A percentile compares a stretch with the other conserved stretches of the same genome.
Conservation (phyloP, 805 yeast genomes). For the Teunomyces atbi region DNA sequence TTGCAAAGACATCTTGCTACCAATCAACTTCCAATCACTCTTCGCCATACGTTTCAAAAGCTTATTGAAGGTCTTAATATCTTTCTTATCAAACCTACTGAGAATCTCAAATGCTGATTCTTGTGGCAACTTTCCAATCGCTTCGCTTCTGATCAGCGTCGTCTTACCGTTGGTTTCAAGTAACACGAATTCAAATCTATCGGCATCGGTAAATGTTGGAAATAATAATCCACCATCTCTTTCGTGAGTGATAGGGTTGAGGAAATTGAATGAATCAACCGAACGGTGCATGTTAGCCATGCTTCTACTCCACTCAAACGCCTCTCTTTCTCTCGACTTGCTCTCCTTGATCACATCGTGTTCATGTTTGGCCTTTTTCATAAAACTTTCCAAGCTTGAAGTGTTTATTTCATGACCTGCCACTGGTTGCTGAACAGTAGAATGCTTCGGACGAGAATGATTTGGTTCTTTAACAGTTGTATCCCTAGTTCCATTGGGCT, state of each 20-base stretch:
- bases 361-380: constrained; percentile 42
- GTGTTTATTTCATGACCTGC: neutral
- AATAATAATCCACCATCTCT: constrained; percentile 4
- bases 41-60: constrained; percentile 43
- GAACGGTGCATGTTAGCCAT: constrained; percentile 36
- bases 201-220: constrained; percentile 5
- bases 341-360: constrained; percentile 41
- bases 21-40: constrained; percentile 54
- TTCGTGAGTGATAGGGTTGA: constrained; percentile 37
- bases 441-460: neutral
- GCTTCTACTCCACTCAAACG: constrained; percentile 51
- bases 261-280: constrained; percentile 42
- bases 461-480: neutral
- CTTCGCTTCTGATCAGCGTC: constrained; percentile 32
- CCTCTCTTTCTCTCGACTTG: constrained; percentile 46
- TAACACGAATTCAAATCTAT: constrained; percentile 24
- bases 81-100: constrained; percentile 31
- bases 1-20: constrained; percentile 34
- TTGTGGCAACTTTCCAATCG: constrained; percentile 36
- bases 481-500: neutral
- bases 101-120: constrained; percentile 45
- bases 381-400: constrained; percentile 35
- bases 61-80: constrained; percentile 33
- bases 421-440: neutral
- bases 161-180: constrained; percentile 35